These are phyloP conservation scores for Fagus sylvatica DNA, from an alignment of 306 rosid species.

Conservation along the genomic window DNA sequence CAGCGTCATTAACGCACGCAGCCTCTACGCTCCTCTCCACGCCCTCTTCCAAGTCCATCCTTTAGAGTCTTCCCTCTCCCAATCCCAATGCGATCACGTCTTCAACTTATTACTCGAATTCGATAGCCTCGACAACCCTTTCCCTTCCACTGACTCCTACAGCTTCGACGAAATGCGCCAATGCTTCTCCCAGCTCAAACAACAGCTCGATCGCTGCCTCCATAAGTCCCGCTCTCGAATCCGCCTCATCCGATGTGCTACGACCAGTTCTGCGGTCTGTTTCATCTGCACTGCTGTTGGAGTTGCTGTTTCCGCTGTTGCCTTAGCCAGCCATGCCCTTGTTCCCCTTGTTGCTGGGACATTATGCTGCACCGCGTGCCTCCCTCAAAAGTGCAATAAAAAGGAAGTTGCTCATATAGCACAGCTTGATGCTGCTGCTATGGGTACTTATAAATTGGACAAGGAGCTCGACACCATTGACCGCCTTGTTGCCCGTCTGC, in stretches of 20 bases:
- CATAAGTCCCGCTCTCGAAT: conserved; percentile 45
- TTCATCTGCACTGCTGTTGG: conserved; percentile 27
- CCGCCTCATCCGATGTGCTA: conserved; percentile 39
- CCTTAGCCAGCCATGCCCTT: neutral
- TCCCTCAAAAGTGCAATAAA: conserved; percentile 13
- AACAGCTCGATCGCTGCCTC: conserved; percentile 43
- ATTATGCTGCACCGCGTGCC: conserved; percentile 16
- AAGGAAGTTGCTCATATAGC: conserved; percentile 40
- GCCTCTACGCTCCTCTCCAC: conserved; percentile 45
- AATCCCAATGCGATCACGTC: conserved; percentile 46
- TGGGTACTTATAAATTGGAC: conserved; percentile 45
- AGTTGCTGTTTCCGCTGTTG: conserved; percentile 3
- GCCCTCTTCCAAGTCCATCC: conserved; percentile 45
- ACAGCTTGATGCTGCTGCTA: conserved; percentile 63
- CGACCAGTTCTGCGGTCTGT: conserved; percentile 33
- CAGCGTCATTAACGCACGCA: conserved; percentile 31
- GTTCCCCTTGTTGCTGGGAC: conserved; percentile 23
- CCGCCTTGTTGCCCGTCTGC: conserved; percentile 53
- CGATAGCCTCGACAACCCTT: conserved; percentile 48
- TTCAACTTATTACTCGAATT: conserved; percentile 47
- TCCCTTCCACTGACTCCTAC: conserved; percentile 35
- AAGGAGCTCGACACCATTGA: conserved; percentile 52
- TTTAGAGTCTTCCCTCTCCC: conserved; percentile 25
- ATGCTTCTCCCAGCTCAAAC: conserved; percentile 47
- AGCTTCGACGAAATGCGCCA: conserved; percentile 33